These are phyloP conservation scores for Barnettozyma vustinii DNA, from an alignment of 805 yeast genomes.

Conservation along the genomic window DNA sequence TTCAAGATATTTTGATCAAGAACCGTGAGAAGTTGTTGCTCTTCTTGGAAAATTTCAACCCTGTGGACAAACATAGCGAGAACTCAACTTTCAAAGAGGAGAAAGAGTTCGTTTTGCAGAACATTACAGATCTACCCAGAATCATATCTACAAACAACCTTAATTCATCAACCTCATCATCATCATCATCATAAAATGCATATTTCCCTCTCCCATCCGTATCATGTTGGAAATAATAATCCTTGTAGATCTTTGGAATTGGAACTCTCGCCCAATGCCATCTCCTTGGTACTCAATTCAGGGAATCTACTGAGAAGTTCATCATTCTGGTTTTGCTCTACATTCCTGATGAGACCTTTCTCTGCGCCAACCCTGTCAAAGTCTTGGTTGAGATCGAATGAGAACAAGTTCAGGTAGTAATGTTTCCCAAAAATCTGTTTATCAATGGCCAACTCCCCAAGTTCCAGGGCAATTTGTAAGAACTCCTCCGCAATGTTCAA, in stretches of 20 bases:
- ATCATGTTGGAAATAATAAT: background rate
- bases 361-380: slow-evolving; percentile 1
- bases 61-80: slow-evolving; percentile 54
- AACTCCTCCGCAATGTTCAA: slow-evolving; percentile 61
- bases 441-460: slow-evolving; percentile 59
- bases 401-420: slow-evolving; percentile 47
- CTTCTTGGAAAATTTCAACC: slow-evolving; percentile 62
- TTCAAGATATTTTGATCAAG: slow-evolving; percentile 75
- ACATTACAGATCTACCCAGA: slow-evolving; percentile 68
- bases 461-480: slow-evolving; percentile 49
- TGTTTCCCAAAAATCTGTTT: slow-evolving; percentile 61
- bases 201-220: background rate
- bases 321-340: background rate
- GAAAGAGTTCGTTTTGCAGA: slow-evolving; percentile 70
- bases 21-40: slow-evolving; percentile 72
- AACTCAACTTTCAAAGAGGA: slow-evolving; percentile 62
- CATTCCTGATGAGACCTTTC: slow-evolving; percentile 3
- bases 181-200: background rate
- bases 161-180: background rate
- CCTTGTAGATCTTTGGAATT: background rate
- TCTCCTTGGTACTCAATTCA: background rate
- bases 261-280: background rate
- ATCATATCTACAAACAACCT: slow-evolving; percentile 30
- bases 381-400: background rate
- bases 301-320: background rate